A percentile compares a stretch with the other conserved stretches of the same genome.
These are phyloP conservation scores for Plectosphaerella plurivora DNA, from an alignment of 2,329 filamentous ascomycete species.

Conservation along the genomic window DNA sequence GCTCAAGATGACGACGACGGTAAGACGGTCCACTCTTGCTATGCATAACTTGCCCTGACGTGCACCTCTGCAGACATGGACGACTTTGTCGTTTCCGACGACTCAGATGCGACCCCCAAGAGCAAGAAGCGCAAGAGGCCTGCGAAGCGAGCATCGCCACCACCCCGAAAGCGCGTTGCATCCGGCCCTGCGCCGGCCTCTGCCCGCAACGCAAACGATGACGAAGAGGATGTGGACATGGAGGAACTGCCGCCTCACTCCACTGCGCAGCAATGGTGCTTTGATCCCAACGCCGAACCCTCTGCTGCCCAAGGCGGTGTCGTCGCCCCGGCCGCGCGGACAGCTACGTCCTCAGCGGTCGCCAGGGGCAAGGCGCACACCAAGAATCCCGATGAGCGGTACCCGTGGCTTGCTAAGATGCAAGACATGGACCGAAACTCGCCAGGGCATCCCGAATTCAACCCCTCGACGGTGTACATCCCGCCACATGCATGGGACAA, in stretches of 20 bases:
- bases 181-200: constrained; percentile 28
- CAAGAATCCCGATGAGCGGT: constrained; percentile 79
- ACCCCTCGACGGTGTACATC: constrained; percentile 86
- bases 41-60: neutral
- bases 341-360: constrained; percentile 37
- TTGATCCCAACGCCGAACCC: constrained; percentile 41
- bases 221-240: constrained; percentile 49
- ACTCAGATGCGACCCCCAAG: constrained; percentile 64
- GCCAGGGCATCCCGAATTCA: constrained; percentile 78
- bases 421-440: constrained; percentile 79
- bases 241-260: constrained; percentile 58
- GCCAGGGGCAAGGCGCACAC: constrained; percentile 61
- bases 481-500: constrained; percentile 74
- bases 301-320: neutral
- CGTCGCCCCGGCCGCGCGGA: neutral
- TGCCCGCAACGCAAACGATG: constrained; percentile 28
- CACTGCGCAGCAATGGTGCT: constrained; percentile 78
- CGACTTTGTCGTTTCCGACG: constrained; percentile 84
- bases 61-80: constrained; percentile 55
- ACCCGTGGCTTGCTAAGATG: constrained; percentile 85
- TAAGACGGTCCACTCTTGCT: constrained; percentile 20
- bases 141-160: constrained; percentile 36
- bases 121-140: constrained; percentile 75
- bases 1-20: constrained; percentile 60
- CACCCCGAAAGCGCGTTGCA: constrained; percentile 58